Conservation (phyloP, 2,329 filamentous ascomycete species). For the Ceratocystis diversiconidia region DNA sequence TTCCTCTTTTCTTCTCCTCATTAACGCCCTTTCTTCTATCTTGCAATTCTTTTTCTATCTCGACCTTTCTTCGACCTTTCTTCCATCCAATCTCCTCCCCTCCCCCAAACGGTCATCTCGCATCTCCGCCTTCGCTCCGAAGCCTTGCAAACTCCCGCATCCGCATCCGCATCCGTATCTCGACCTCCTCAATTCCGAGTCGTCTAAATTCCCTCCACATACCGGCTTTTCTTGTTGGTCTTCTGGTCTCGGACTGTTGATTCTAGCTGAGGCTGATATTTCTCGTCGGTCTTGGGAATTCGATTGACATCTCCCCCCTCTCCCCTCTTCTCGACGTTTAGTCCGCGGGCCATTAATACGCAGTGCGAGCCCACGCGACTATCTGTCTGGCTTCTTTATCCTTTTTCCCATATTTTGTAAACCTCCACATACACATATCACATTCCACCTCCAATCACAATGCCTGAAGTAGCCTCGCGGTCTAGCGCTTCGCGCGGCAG, state of each 20-base stretch:
- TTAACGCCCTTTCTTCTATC: neutral
- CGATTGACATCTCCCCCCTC: neutral
- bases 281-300: too few species aligned
- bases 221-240: too few species aligned
- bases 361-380: slow-evolving; percentile 22
- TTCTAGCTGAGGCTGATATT: too few species aligned
- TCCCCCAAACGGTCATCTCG: too few species aligned
- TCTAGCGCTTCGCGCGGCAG: slow-evolving; percentile 73
- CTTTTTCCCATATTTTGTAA: slow-evolving; percentile 11
- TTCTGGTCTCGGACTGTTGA: too few species aligned
- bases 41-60: neutral
- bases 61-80: neutral
- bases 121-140: too few species aligned
- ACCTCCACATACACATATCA: slow-evolving; percentile 27
- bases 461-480: slow-evolving; percentile 91
- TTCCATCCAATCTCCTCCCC: neutral
- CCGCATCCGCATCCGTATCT: slow-evolving; percentile 15
- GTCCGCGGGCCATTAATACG: slow-evolving; percentile 18
- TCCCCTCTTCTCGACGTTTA: slow-evolving; percentile 16
- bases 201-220: neutral
- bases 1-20: too few species aligned
- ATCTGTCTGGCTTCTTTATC: slow-evolving; percentile 18
- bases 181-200: slow-evolving; percentile 22
- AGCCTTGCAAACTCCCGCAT: too few species aligned
- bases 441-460: slow-evolving; percentile 28